Conservation (phyloP, 169 alveolate genomes). For the Plasmodium coatneyi region DNA sequence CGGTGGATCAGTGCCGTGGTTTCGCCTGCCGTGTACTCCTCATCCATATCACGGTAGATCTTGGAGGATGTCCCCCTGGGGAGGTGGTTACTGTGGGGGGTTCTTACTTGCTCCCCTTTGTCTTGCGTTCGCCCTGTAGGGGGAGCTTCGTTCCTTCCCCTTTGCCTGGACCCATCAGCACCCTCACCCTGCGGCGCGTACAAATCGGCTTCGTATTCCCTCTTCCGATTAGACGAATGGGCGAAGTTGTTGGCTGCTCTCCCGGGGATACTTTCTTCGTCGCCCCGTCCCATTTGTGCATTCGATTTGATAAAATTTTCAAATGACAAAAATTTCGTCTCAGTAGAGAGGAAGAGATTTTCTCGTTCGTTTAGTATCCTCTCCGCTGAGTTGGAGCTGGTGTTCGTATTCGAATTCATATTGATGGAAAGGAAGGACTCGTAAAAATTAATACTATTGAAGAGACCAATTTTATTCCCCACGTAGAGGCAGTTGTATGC, state of each 20-base stretch:
- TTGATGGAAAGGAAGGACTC: conserved; percentile 43
- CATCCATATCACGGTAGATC: neutral
- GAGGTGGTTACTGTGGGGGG: neutral
- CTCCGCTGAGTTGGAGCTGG: neutral
- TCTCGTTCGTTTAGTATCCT: neutral
- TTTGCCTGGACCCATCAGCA: neutral
- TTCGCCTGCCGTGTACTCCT: neutral
- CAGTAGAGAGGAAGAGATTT: neutral
- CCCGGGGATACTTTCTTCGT: neutral
- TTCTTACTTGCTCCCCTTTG: neutral
- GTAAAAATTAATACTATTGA: conserved; percentile 35
- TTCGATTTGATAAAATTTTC: conserved; percentile 52
- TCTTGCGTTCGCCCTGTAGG: neutral
- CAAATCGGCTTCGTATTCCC: neutral
- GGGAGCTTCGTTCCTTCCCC: neutral
- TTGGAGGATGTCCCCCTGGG: neutral
- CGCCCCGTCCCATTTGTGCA: neutral
- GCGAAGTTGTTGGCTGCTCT: neutral
- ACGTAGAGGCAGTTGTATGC: conserved; percentile 83
- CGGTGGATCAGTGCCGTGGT: neutral
- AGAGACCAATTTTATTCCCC: conserved; percentile 81
- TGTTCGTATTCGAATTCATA: conserved; percentile 3
- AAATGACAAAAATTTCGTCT: conserved; percentile 47
- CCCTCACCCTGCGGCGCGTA: neutral
- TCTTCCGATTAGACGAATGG: neutral